Conservation (phyloP, 129 eudicot genomes). For the Flaveria linearis region DNA sequence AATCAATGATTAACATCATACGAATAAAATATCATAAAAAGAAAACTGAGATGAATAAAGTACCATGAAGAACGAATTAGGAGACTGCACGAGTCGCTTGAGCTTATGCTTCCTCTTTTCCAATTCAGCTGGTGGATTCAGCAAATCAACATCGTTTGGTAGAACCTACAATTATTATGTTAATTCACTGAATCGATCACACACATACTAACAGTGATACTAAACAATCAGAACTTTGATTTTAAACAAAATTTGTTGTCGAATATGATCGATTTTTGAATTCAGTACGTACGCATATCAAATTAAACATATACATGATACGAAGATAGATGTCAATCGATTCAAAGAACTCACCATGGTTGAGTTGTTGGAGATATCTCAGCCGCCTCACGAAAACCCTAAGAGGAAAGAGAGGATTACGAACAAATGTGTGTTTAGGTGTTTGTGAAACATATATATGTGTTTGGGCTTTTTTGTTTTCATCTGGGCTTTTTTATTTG, state of each 20-base stretch:
- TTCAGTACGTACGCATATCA: not conserved
- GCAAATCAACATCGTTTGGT: constrained; percentile 42
- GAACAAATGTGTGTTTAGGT: not conserved
- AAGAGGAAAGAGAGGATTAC: not conserved
- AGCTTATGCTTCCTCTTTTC: constrained; percentile 68
- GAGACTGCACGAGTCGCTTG: constrained; percentile 56
- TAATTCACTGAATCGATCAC: not conserved
- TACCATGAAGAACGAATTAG: constrained; percentile 66
- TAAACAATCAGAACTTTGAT: not conserved
- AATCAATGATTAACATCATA: not conserved
- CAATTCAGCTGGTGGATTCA: constrained; percentile 54
- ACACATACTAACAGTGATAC: not conserved
- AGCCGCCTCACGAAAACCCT: constrained; percentile 20
- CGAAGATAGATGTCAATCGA: not conserved
- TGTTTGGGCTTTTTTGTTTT: not conserved
- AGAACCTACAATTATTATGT: not conserved
- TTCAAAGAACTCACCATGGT: not conserved
- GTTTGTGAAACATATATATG: not conserved
- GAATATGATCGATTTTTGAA: not conserved
- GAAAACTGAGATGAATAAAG: not conserved
- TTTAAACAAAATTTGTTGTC: not conserved
- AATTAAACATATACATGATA: too few species aligned
- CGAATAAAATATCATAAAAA: not conserved
- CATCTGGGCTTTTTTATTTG: not conserved
- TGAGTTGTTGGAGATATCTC: not conserved